Conservation (phyloP, 768 basidiomycete species). For the Mycena polygramma region DNA sequence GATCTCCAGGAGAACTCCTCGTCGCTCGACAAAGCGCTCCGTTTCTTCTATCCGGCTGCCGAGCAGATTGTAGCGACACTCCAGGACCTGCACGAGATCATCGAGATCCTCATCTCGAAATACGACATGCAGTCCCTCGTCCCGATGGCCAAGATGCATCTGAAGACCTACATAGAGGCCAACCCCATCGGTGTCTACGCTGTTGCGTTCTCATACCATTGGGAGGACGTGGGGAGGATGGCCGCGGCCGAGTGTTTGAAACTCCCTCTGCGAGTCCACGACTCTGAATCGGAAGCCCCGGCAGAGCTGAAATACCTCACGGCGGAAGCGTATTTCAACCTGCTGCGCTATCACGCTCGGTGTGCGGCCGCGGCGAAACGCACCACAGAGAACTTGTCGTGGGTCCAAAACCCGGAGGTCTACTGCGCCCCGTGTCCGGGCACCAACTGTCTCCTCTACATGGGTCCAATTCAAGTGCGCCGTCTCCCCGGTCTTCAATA, state of each 20-base stretch:
- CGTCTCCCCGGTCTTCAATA: no score
- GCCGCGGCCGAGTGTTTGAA: not conserved
- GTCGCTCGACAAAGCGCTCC: not conserved
- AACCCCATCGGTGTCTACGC: conserved; percentile 21
- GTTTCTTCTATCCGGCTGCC: conserved; percentile 3
- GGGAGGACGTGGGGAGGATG: not conserved
- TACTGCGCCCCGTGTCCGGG: no score
- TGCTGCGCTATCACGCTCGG: not conserved
- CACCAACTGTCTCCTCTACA: no score
- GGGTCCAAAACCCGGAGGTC: no score
- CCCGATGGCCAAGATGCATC: not conserved
- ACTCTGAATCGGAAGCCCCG: not conserved
- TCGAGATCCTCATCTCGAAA: not conserved
- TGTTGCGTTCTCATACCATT: conserved; percentile 13
- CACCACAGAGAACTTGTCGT: not conserved
- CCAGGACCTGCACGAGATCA: conserved; percentile 1
- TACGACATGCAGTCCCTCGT: conserved; percentile 14
- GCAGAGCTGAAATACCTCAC: not conserved
- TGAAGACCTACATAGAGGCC: not conserved
- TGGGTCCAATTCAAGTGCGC: no score
- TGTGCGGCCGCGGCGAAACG: not conserved
- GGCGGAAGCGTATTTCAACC: not conserved
- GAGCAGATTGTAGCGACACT: not conserved
- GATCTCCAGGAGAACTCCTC: not conserved
- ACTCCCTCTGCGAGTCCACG: conserved; percentile 6